Base-by-base conservation (phyloP, 805 yeast species). In the Yarrowia deformans region DNA sequence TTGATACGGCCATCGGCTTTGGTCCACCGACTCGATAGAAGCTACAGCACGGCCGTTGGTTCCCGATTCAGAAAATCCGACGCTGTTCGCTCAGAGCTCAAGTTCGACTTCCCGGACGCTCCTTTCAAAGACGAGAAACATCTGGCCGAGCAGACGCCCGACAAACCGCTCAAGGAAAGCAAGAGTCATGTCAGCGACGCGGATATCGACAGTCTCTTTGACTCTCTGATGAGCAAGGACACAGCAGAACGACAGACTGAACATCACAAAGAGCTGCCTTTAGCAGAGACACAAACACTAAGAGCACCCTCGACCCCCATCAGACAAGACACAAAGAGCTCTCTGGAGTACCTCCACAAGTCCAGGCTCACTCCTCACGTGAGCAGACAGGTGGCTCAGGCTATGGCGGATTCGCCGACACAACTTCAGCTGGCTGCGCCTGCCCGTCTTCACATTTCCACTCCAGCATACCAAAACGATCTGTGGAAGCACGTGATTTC, bases 401-500 rank as follows among this genome's bases (percentile, higher is more conserved):
- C 34, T 7, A 1, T 60, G 34, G 12, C n/a, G 2, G 50, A 34
- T 0, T 18, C 34, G 6, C 66, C 52, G 0, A 23, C 18, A 2
- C 40, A 6, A 9, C 46, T 60, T 8, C 40, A 12, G 0, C 52
- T 60, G 3, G 66, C 66, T 8, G 34, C 52, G 12, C 66, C 43
- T 3, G 52, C 66, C 7, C 45, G 66, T 35, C 52, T 10, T 14
- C 66, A 60, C 13, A 34, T 60, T 34, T 13, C 66, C 43, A 60
- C 66, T 6, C 9, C 66, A 9, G 48, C 52, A 32, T n/a, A 12
- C 34, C 66, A 60, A 14, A 9, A 12, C n/a, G 66, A 60, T 45
- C 14, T 60, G 1, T 60, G 66, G 66, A 43, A 8, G 1, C 66
- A 45, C 18, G 66, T 60, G 7, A 60, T 60, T 34, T 32, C 66